Evolutionary conservation across 345 rosid genomes (phyloP), one percentile per base, ranked within the genome.

Genomic region (Gossypium longicalyx): DNA sequence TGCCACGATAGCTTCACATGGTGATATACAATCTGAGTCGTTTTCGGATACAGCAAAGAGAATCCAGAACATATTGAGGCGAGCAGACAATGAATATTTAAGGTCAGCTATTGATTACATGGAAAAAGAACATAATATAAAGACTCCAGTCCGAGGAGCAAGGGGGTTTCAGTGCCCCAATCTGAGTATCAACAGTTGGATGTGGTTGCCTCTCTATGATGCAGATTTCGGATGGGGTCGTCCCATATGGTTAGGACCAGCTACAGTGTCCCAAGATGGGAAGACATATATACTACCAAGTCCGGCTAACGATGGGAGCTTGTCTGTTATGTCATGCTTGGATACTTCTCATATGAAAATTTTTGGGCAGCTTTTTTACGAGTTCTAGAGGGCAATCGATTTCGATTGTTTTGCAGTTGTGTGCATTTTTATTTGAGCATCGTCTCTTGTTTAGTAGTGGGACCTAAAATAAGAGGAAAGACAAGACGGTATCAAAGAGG

Each of bases 51-150:
- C 83, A 0, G 75, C 69, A 5, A 77, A 80, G 56, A 82, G 74
- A 69, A 78, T 87, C 25, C 81, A 76, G 4, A 7, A 9, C 15
- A 57, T 3, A 57, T 9, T 57, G 27, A 57, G 12, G 78, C 76
- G 73, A 44, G 79, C 73, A 79, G 76, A 83, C 7, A 74, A 84
- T 43, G 67, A 63, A 34, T 86, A 89, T 73, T 34, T 87, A 73
- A 86, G 86, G 29, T 87, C 89, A 22, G 83, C 82, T 1, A 59
- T 83, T 2, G 86, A 83, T 60, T 80, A 57, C 72, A 34, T 83
- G 56, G 78, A 77, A 48, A 73, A 1, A 25, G 76, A 63, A 51
- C 68, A 69, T 12, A 70, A 83, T 57, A 56, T 80, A 19, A 67
- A 58, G 2, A 57, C 56, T 73, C 69, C 84, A 66, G 22, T 59